Conservation (phyloP, 106 monocot species). For the Narthecium ossifragum region DNA sequence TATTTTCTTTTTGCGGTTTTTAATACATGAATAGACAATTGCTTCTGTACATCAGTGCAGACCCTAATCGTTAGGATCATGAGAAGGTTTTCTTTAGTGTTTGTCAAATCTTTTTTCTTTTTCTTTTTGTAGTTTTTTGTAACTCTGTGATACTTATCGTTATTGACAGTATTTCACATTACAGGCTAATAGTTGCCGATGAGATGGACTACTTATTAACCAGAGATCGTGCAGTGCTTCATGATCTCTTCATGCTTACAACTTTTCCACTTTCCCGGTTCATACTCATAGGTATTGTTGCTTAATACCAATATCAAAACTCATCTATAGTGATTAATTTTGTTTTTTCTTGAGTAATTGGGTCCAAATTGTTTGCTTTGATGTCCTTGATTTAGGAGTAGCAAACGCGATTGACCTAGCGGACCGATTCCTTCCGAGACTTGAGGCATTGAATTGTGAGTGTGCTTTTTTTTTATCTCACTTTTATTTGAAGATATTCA, state of each 20-base stretch:
- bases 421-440: conserved; percentile 91
- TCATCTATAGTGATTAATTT: not conserved
- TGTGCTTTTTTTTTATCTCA: not conserved
- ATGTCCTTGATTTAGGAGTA: conserved; percentile 48
- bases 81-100: not conserved
- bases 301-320: not conserved
- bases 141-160: too few relatives aligned
- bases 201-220: conserved; percentile 98
- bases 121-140: not conserved
- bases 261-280: conserved; percentile 67
- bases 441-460: conserved; percentile 89
- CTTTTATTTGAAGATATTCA: not conserved
- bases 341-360: not conserved
- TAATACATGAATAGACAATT: too few relatives aligned
- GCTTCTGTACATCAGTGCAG: too few relatives aligned
- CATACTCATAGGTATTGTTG: conserved; percentile 67
- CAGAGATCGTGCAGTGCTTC: conserved; percentile 71
- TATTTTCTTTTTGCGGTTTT: too few relatives aligned
- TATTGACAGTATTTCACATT: conserved; percentile 6
- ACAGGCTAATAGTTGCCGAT: conserved; percentile 68
- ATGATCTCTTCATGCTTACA: conserved; percentile 95
- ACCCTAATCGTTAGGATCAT: too few relatives aligned
- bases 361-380: not conserved
- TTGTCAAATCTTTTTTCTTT: not conserved
- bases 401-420: conserved; percentile 96